phyloP scores from a whole-genome alignment of 78 protist species.

The Dictyostelium intermedium region DNA sequence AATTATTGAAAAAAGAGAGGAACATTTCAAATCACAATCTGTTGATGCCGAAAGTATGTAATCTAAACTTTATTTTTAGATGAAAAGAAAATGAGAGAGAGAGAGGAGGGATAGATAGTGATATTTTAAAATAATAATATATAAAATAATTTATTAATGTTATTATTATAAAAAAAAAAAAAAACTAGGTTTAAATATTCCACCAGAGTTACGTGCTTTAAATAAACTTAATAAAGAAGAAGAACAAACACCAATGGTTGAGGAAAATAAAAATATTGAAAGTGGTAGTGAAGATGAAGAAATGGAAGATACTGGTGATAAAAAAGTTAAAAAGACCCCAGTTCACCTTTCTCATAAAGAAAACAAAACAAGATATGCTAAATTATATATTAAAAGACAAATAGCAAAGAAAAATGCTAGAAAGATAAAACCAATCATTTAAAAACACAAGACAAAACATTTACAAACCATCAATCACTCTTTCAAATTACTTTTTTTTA shows the following conservation, averaged over 20 bases:
- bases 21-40: neutral
- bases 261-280: neutral
- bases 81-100: no score
- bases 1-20: constrained; percentile 29
- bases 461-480: no score
- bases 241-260: neutral
- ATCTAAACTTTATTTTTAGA: neutral
- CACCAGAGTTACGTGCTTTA: constrained; percentile 9
- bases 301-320: neutral
- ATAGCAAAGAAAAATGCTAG: neutral
- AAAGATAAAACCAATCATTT: neutral
- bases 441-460: neutral
- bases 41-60: neutral
- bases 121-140: no score
- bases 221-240: neutral
- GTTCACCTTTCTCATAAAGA: neutral
- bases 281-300: constrained; percentile 18
- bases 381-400: neutral
- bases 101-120: no score
- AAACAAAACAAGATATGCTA: neutral
- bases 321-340: neutral
- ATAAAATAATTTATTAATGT: no score
- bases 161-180: neutral
- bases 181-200: neutral
- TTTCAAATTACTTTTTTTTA: no score